Evolutionary conservation across 495 filamentous ascomycete species (phyloP).

Genomic region (Paragyromitra xinjiangensis): DNA sequence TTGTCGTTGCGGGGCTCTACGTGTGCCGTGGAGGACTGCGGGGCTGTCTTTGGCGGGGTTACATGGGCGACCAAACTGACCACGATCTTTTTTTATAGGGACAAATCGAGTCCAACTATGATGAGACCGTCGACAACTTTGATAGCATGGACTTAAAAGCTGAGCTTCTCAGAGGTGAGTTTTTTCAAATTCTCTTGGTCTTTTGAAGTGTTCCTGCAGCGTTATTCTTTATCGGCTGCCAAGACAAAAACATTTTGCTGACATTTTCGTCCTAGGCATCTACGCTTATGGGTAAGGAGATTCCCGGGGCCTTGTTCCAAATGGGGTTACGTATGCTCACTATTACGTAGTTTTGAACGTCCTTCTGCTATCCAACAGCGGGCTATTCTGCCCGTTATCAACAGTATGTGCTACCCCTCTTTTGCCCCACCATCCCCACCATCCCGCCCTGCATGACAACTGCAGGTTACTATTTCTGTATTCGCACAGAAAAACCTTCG

Average conservation of each 20-base stretch:
- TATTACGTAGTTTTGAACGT: constrained; percentile 76
- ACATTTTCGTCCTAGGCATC: constrained; percentile 70
- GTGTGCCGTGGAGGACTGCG: constrained; percentile 41
- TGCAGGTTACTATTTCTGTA: constrained; percentile 1
- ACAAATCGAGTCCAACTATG: constrained; percentile 99
- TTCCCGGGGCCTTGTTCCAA: neutral
- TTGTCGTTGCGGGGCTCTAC: constrained; percentile 38
- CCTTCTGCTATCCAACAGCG: constrained; percentile 99
- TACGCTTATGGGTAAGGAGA: constrained; percentile 82
- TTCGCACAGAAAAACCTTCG: constrained; percentile 4
- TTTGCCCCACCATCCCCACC: constrained; percentile 31
- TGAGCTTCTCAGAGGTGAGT: constrained; percentile 95
- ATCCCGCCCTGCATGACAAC: constrained; percentile 42
- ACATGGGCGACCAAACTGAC: constrained; percentile 41
- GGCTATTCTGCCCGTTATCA: constrained; percentile 99
- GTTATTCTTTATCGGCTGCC: constrained; percentile 8
- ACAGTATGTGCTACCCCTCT: constrained; percentile 73
- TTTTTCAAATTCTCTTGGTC: constrained; percentile 15
- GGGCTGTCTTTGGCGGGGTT: constrained; percentile 52
- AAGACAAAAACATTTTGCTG: constrained; percentile 35
- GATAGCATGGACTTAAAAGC: constrained; percentile 96
- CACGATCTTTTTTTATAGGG: constrained; percentile 64
- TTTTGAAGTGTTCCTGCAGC: constrained; percentile 18
- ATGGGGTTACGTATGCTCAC: constrained; percentile 29
- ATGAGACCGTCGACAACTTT: constrained; percentile 99